A percentile compares a stretch with the other conserved stretches of the same genome.
Conservation (phyloP, 257 asterid species). For the Rhazya stricta region DNA sequence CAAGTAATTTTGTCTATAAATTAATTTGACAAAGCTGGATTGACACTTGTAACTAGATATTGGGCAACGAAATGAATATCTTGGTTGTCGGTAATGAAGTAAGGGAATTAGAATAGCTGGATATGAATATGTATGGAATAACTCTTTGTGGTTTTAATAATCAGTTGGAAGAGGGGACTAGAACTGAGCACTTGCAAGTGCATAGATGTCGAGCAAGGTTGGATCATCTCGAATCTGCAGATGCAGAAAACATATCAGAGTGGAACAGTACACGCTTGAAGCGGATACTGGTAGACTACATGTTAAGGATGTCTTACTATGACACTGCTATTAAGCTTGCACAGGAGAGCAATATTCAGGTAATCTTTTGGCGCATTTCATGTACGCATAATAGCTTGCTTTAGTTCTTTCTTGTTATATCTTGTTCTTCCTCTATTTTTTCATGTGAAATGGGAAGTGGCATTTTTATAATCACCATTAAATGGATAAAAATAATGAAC, state of each 20-base stretch:
- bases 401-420: not conserved
- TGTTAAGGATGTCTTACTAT: slow-evolving; percentile 93
- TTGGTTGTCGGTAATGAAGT: not conserved
- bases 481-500: slow-evolving; percentile 1
- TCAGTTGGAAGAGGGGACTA: slow-evolving; percentile 90
- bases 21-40: not conserved
- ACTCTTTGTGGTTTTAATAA: slow-evolving; percentile 19
- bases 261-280: slow-evolving; percentile 76
- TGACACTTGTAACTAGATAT: not conserved
- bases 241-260: slow-evolving; percentile 58
- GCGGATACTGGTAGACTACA: slow-evolving; percentile 86
- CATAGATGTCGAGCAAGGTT: slow-evolving; percentile 82
- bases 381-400: not conserved
- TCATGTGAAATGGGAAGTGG: not conserved
- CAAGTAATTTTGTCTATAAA: no score
- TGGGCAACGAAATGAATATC: not conserved
- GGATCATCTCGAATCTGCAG: slow-evolving; percentile 82
- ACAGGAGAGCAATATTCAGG: slow-evolving; percentile 82
- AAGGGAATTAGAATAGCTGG: not conserved
- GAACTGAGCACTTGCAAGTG: slow-evolving; percentile 79
- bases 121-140: not conserved
- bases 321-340: slow-evolving; percentile 87
- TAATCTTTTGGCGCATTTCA: slow-evolving; percentile 21
- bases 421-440: not conserved
- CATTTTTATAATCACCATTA: not conserved